Conservation (phyloP, 2,329 filamentous ascomycete genomes). For the Ophiostoma novo-ulmi region DNA sequence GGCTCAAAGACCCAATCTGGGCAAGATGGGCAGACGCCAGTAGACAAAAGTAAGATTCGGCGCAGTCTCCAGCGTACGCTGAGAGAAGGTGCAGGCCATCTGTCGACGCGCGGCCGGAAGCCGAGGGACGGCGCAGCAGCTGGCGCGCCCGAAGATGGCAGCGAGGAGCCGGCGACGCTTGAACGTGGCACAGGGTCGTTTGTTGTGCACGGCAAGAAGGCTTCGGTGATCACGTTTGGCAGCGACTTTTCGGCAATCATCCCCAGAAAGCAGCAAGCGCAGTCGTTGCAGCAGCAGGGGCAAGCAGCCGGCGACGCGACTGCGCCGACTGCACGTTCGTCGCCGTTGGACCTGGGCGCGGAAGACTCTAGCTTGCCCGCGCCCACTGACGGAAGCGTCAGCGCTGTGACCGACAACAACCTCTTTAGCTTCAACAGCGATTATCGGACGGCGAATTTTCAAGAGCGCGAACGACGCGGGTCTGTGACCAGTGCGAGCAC, state of each 20-base stretch:
- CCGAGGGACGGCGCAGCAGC: slow-evolving; percentile 53
- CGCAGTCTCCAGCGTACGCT: slow-evolving; percentile 86
- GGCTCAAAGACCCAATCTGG: slow-evolving; percentile 12
- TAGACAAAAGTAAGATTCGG: slow-evolving; percentile 64
- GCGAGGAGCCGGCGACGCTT: slow-evolving; percentile 60
- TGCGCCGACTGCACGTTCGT: slow-evolving; percentile 31
- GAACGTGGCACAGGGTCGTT: slow-evolving; percentile 80
- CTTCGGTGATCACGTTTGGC: slow-evolving; percentile 93
- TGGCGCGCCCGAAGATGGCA: slow-evolving; percentile 15
- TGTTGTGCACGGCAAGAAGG: slow-evolving; percentile 96
- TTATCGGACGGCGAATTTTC: slow-evolving; percentile 48
- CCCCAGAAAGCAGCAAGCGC: slow-evolving; percentile 41
- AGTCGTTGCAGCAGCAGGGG: slow-evolving; percentile 17
- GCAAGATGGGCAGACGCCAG: slow-evolving; percentile 24
- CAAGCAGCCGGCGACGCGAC: not conserved
- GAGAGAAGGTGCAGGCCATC: slow-evolving; percentile 67
- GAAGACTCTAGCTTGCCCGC: slow-evolving; percentile 3
- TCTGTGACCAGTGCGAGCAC: slow-evolving; percentile 63
- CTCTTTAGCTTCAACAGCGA: slow-evolving; percentile 34
- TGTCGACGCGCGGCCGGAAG: slow-evolving; percentile 66
- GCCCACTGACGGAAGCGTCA: not conserved
- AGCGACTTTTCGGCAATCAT: slow-evolving; percentile 74
- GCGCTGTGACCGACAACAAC: slow-evolving; percentile 12
- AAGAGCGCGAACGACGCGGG: slow-evolving; percentile 48
- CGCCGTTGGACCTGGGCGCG: slow-evolving; percentile 32